Evolutionary conservation across 1,139 yeast species (phyloP), one percentile per base, ranked within the genome.

Genomic region (Zygoascus sp.): DNA sequence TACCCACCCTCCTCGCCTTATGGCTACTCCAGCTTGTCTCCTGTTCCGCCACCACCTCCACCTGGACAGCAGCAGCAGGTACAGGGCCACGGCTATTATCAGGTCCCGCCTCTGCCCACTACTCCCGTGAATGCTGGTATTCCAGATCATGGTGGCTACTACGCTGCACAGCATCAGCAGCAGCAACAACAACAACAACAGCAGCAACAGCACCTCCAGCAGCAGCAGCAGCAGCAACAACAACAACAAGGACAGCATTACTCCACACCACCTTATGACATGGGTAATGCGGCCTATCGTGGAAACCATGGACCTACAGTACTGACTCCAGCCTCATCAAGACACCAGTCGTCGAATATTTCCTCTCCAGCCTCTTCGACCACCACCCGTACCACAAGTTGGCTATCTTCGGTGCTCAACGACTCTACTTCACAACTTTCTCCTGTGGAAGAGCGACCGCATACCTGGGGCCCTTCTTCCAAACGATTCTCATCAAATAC

Each of bases 391-490:
- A 58, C 64, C 5, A 55, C 52, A 35, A 54, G 63, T 17, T 61
- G 65, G 65, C 57, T 61, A 19, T 60, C 64, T 10, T 39, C 50
- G 15, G 48, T 50, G 23, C 43, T 45, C 41, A 28, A 43, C 34
- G 46, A 49, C 38, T 23, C 27, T 10, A 15, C 45, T n/a, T 42
- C 47, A 23, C 15, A 23, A 20, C 36, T 49, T 8, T 45, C 52
- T 8, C 48, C 53, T 2, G 60, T 52, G 30, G 64, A 61, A 32
- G 62, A 60, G 32, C 50, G 66, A 10, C 65, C 65, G 1, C 60
- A 58, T 42, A 61, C 66, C 5, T 62, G 66, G 66, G 65, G 66
- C 7, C 65, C 65, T 1, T 51, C 61, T 15, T 47, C 50, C 32
- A 56, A 58, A 43, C 49, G 61, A 16, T 53, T 51, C 39, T 57